Percentiles rank a stretch among this genome's conserved stretches.
These are phyloP conservation scores for Lathyrus oleraceus DNA, from an alignment of 306 rosid genomes.

Conservation along the genomic window DNA sequence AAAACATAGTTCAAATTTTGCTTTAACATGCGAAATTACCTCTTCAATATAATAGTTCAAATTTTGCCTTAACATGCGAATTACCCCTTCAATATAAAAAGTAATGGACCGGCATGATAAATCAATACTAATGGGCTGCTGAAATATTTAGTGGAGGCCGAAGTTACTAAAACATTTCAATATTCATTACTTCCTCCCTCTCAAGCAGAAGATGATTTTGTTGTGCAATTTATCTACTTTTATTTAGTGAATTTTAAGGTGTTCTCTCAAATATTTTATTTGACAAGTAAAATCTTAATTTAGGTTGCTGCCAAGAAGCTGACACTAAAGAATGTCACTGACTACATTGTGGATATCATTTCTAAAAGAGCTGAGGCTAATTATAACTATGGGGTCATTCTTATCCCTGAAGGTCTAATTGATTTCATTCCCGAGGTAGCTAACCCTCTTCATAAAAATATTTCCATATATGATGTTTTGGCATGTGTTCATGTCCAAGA, in stretches of 20 bases:
- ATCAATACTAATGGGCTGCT: conserved; percentile 18
- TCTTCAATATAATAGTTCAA: conserved; percentile 4
- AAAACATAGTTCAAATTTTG: conserved; percentile 1
- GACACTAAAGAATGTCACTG: conserved; percentile 93
- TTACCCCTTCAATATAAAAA: not conserved
- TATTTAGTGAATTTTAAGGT: conserved; percentile 14
- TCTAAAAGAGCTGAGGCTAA: conserved; percentile 77
- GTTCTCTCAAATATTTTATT: conserved; percentile 8
- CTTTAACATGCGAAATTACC: not conserved
- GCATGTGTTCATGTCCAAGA: conserved; percentile 13
- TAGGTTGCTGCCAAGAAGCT: conserved; percentile 93
- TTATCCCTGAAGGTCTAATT: conserved; percentile 95
- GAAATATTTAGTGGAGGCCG: conserved; percentile 23
- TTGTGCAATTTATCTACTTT: conserved; percentile 19
- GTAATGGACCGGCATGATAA: not conserved
- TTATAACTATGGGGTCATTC: conserved; percentile 96
- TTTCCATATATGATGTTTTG: conserved; percentile 16
- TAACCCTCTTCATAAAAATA: conserved; percentile 17
- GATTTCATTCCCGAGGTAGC: conserved; percentile 98
- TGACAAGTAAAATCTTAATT: conserved; percentile 36
- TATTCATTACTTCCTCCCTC: conserved; percentile 8
- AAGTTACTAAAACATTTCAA: conserved; percentile 5
- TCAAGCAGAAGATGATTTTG: not conserved
- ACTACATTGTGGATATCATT: conserved; percentile 78
- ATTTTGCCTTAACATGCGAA: not conserved